Conservation (phyloP, 306 rosid genomes). For the Herpetospermum pedunculosum region DNA sequence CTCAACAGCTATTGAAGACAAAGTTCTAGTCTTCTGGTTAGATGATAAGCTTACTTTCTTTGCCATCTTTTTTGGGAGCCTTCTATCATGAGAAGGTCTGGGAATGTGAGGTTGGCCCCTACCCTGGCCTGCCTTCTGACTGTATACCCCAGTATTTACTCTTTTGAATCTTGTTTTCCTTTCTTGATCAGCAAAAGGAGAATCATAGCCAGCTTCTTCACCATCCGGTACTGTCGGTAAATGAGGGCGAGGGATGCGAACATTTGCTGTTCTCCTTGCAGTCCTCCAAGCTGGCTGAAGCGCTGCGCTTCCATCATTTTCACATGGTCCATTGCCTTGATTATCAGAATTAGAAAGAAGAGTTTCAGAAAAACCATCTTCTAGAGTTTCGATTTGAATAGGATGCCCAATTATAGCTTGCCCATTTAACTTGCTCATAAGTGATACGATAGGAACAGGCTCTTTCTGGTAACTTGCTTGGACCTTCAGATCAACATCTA, state of each 20-base stretch:
- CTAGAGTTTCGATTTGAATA: slow-evolving; percentile 63
- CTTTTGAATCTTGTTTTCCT: slow-evolving; percentile 35
- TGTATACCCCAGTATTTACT: slow-evolving; percentile 36
- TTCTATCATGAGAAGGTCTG: slow-evolving; percentile 36
- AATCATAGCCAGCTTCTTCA: slow-evolving; percentile 37
- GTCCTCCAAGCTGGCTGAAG: slow-evolving; percentile 96
- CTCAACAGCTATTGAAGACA: slow-evolving; percentile 67
- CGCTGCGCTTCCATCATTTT: slow-evolving; percentile 44
- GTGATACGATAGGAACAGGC: slow-evolving; percentile 87
- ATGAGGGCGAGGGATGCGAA: slow-evolving; percentile 80
- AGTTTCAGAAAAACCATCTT: slow-evolving; percentile 59
- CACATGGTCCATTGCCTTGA: slow-evolving; percentile 38
- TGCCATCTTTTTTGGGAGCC: slow-evolving; percentile 37
- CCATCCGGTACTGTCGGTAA: slow-evolving; percentile 36
- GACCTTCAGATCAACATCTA: slow-evolving; percentile 82
- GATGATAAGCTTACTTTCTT: slow-evolving; percentile 65
- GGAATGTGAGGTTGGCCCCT: slow-evolving; percentile 28
- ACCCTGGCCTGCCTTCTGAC: slow-evolving; percentile 36
- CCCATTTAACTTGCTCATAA: slow-evolving; percentile 80
- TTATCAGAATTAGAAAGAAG: slow-evolving; percentile 61
- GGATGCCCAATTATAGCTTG: slow-evolving; percentile 89
- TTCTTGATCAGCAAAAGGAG: slow-evolving; percentile 44
- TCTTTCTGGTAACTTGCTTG: slow-evolving; percentile 75
- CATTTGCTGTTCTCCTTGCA: slow-evolving; percentile 90
- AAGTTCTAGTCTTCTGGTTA: slow-evolving; percentile 90